phyloP scores from a whole-genome alignment of 768 basidiomycete genomes.

The Cubamyces sp. region DNA sequence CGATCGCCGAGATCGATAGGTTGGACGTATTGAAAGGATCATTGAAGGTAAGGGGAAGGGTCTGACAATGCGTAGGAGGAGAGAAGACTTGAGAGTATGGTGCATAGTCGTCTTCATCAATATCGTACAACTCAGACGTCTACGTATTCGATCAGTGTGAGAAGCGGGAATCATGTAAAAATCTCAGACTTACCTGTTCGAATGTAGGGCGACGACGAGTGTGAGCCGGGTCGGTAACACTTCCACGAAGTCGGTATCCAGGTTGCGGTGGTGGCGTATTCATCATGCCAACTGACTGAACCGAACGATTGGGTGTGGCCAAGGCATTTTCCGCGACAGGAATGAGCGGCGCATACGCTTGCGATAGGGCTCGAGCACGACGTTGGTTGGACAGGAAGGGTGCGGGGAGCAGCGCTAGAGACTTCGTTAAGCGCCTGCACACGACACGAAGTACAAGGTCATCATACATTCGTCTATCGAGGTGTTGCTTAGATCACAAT shows the following conservation, averaged over 20 bases:
- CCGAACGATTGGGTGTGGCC: slow-evolving; percentile 33
- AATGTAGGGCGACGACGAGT: slow-evolving; percentile 45
- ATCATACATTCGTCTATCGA: slow-evolving; percentile 28
- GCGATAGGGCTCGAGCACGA: slow-evolving; percentile 56
- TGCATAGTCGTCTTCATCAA: slow-evolving; percentile 72
- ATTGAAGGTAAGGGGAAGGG: slow-evolving; percentile 42
- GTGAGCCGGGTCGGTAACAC: slow-evolving; percentile 71
- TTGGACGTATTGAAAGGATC: slow-evolving; percentile 47
- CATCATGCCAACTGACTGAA: slow-evolving; percentile 46
- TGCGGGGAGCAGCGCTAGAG: slow-evolving; percentile 57
- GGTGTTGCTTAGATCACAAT: slow-evolving; percentile 25
- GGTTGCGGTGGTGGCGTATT: slow-evolving; percentile 75
- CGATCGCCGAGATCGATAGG: slow-evolving; percentile 30
- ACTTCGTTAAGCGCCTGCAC: slow-evolving; percentile 27
- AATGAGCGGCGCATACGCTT: slow-evolving; percentile 49
- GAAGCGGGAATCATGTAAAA: not conserved
- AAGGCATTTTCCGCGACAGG: slow-evolving; percentile 34
- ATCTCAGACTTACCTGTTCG: slow-evolving; percentile 42
- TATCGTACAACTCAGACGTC: slow-evolving; percentile 63
- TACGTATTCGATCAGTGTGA: slow-evolving; percentile 33
- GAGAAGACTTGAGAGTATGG: slow-evolving; percentile 44
- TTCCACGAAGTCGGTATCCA: slow-evolving; percentile 68
- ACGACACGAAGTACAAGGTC: too few relatives aligned
- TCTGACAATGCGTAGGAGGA: slow-evolving; percentile 37
- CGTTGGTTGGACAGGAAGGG: slow-evolving; percentile 59